Percentiles rank a stretch among this genome's conserved stretches.
Evolutionary conservation across 805 yeast genomes (phyloP).

Genomic region (Huiozyma sinensis): DNA sequence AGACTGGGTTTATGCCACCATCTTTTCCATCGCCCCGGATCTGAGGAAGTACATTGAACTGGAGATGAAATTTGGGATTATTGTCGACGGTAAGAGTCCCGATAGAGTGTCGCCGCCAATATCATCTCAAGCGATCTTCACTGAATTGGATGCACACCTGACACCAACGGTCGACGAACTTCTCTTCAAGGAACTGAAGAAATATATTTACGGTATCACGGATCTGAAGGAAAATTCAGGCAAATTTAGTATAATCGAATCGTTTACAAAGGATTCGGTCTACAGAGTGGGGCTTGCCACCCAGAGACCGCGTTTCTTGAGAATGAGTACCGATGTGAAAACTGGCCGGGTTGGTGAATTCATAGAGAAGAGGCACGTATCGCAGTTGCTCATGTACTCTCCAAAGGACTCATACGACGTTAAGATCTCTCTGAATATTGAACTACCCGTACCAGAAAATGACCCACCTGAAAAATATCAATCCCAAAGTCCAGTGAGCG

Average conservation of each 20-base stretch:
- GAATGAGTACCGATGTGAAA: slow-evolving; percentile 57
- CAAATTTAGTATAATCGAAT: slow-evolving; percentile 48
- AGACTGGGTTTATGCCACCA: slow-evolving; percentile 81
- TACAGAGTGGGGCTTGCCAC: slow-evolving; percentile 53
- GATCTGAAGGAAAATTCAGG: slow-evolving; percentile 39
- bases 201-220: slow-evolving; percentile 45
- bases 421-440: slow-evolving; percentile 65
- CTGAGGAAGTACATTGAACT: slow-evolving; percentile 50
- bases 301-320: slow-evolving; percentile 50
- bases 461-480: slow-evolving; percentile 45
- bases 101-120: slow-evolving; percentile 55
- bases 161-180: slow-evolving; percentile 57
- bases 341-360: slow-evolving; percentile 60
- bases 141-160: slow-evolving; percentile 47
- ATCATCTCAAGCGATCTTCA: slow-evolving; percentile 54
- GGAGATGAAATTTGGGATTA: slow-evolving; percentile 65
- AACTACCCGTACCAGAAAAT: slow-evolving; percentile 51
- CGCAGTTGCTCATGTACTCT: slow-evolving; percentile 57
- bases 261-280: slow-evolving; percentile 52
- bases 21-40: slow-evolving; percentile 50
- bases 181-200: slow-evolving; percentile 47
- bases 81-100: slow-evolving; percentile 54
- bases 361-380: slow-evolving; percentile 63
- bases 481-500: slow-evolving; percentile 41
- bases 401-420: slow-evolving; percentile 74